These are phyloP conservation scores for Jamesozyma hellenica DNA, from an alignment of 805 yeast genomes.

Conservation along the genomic window DNA sequence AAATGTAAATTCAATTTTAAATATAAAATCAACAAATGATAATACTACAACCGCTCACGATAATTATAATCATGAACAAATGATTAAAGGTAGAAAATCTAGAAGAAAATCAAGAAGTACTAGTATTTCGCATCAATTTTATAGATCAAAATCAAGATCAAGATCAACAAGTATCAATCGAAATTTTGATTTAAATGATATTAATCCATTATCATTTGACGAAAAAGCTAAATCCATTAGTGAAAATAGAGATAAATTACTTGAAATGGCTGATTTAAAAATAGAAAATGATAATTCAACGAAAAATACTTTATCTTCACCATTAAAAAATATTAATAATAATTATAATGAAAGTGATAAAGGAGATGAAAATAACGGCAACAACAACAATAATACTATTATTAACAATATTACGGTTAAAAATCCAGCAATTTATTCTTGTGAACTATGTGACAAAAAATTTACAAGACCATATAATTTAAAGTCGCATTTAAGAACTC, in stretches of 20 bases:
- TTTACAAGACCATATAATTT: conserved; percentile 91
- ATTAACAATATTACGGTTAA: conserved; percentile 7
- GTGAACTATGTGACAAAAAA: conserved; percentile 73
- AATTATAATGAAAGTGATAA: background rate
- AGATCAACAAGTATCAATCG: background rate
- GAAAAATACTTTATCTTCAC: conserved; percentile 4
- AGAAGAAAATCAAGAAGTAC: conserved; percentile 12
- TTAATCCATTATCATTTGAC: conserved; percentile 14
- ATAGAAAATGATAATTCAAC: conserved; percentile 8
- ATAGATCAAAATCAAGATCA: background rate
- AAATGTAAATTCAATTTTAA: background rate
- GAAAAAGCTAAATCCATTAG: conserved; percentile 26
- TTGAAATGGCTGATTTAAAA: conserved; percentile 23
- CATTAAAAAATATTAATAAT: background rate
- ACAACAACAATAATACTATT: background rate
- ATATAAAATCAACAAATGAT: background rate
- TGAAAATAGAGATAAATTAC: conserved; percentile 23
- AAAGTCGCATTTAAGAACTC: conserved; percentile 85
- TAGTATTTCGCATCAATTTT: conserved; percentile 1
- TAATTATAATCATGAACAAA: conserved; percentile 11
- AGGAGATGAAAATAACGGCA: background rate
- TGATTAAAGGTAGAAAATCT: conserved; percentile 23
- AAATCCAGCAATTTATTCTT: conserved; percentile 36
- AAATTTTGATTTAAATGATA: conserved; percentile 5
- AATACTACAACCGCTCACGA: background rate